Evolutionary conservation across 2,329 filamentous ascomycete genomes (phyloP).

Genomic region (Lasiodiplodia citricola): DNA sequence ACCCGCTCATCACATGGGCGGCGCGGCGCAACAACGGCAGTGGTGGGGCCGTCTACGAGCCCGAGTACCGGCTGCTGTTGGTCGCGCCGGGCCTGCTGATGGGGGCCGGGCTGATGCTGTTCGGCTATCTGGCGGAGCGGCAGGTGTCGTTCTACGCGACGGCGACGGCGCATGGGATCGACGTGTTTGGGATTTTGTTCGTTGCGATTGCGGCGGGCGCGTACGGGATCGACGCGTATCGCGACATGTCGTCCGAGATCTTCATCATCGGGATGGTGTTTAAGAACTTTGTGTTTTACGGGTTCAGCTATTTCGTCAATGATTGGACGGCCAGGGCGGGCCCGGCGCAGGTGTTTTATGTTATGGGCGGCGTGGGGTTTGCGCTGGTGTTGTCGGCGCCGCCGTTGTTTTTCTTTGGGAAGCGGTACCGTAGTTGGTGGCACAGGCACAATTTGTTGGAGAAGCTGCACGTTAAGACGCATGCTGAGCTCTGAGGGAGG

Average conservation of each 20-base stretch:
- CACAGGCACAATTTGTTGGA: conserved; percentile 40
- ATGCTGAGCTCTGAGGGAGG: background rate
- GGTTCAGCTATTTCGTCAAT: conserved; percentile 51
- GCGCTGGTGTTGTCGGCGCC: conserved; percentile 39
- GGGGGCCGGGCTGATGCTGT: conserved; percentile 47
- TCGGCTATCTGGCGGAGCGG: conserved; percentile 40
- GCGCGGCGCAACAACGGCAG: conserved; percentile 29
- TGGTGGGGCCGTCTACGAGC: conserved; percentile 33
- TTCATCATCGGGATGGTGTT: conserved; percentile 52
- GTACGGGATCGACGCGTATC: conserved; percentile 48
- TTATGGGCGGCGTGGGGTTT: conserved; percentile 39
- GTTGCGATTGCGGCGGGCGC: conserved; percentile 40
- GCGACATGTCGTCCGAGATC: conserved; percentile 49
- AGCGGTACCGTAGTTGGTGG: conserved; percentile 43
- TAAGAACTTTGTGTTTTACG: conserved; percentile 53
- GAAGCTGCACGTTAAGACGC: conserved; percentile 38
- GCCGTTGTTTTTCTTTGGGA: conserved; percentile 43
- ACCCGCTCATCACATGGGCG: conserved; percentile 34
- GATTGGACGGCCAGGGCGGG: conserved; percentile 47
- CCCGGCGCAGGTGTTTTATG: conserved; percentile 45
- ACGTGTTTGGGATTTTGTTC: conserved; percentile 42
- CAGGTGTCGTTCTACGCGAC: conserved; percentile 36
- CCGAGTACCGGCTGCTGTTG: conserved; percentile 33
- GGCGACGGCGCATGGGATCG: conserved; percentile 42
- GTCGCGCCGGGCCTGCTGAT: conserved; percentile 27